These are phyloP conservation scores for Biscogniauxia marginata DNA, from an alignment of 2,329 filamentous ascomycete genomes.

Conservation along the genomic window DNA sequence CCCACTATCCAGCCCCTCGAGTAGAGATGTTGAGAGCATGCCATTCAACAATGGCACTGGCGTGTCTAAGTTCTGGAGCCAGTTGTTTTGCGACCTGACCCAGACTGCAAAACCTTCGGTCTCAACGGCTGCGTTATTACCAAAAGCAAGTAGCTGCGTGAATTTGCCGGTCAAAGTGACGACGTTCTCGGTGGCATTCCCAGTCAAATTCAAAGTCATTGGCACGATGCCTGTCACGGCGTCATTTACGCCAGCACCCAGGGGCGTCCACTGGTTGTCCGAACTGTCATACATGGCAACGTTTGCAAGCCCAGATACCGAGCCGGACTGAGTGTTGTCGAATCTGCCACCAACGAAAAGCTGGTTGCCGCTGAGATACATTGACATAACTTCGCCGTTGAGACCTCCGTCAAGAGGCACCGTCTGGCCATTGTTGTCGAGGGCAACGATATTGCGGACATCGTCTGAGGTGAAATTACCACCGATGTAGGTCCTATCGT, in stretches of 20 bases:
- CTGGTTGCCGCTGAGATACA: slow-evolving; percentile 63
- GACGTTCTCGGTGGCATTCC: slow-evolving; percentile 65
- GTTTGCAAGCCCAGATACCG: slow-evolving; percentile 65
- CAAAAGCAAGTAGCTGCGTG: slow-evolving; percentile 67
- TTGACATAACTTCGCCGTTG: slow-evolving; percentile 72
- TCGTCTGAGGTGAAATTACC: slow-evolving; percentile 76
- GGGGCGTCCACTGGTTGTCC: slow-evolving; percentile 68
- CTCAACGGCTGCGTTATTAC: slow-evolving; percentile 56
- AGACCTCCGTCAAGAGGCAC: slow-evolving; percentile 69
- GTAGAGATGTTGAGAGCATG: slow-evolving; percentile 65
- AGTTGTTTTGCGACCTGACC: slow-evolving; percentile 82
- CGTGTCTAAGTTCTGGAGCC: slow-evolving; percentile 76
- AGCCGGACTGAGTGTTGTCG: slow-evolving; percentile 65
- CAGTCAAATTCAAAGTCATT: slow-evolving; percentile 75
- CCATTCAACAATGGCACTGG: slow-evolving; percentile 68
- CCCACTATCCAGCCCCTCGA: slow-evolving; percentile 61
- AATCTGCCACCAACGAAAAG: slow-evolving; percentile 87
- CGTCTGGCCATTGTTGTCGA: slow-evolving; percentile 63
- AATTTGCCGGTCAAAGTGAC: slow-evolving; percentile 83
- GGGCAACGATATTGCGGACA: slow-evolving; percentile 73
- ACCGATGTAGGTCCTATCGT: slow-evolving; percentile 69
- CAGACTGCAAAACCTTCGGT: slow-evolving; percentile 83
- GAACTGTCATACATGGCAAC: slow-evolving; percentile 73
- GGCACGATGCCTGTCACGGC: slow-evolving; percentile 72
- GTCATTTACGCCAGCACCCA: slow-evolving; percentile 86